Base-by-base conservation (phyloP, 345 rosid genomes). In the Orychophragmus violaceus region DNA sequence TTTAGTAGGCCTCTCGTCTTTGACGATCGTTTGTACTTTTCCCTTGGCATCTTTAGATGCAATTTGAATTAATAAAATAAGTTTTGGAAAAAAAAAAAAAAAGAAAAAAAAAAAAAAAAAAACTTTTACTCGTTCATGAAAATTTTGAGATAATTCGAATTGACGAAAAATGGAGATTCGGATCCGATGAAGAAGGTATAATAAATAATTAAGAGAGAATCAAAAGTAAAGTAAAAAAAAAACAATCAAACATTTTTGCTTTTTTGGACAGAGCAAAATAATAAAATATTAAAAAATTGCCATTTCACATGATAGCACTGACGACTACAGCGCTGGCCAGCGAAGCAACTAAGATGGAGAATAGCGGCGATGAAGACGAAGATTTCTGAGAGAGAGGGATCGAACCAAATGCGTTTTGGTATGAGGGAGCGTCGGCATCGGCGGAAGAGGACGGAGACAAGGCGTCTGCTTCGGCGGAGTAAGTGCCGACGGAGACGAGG, bases 391-490 rank as follows among this genome's bases (percentile, higher is more conserved):
- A 76, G 3, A 69, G 78, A 6, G 96, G 96, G 58, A 91, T 91
- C 3, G 85, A 62, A 5, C 97, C 97, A 60, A 91, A 91, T 13
- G 70, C 87, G 24, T 79, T 91, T 7, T 85, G 82, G 64, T 75
- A 87, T 54, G 87, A 85, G 9, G 97, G 97, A 23, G 85, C 85
- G 32, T 80, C 55, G 21, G 82, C 89, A 41, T 84, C 77, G 42
- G 85, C 62, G 28, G 78, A 80, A 69, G 80, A 42, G 18, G 85
- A 62, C 0, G 97, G 88, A 78, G 93, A 70, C 21, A 57, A 33
- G n/a, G 87, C 83, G 12, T 82, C 82, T 5, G 75, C 78, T 13
- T 62, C 71, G 50, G 74, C 50, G 19, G 96, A 67, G 46, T 64
- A 91, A 36, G 84, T 77, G 6, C 88, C 88, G 35, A 90, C 89